Base-by-base conservation (phyloP, 2,329 filamentous ascomycete genomes). In the Incumbomyces lentus region DNA sequence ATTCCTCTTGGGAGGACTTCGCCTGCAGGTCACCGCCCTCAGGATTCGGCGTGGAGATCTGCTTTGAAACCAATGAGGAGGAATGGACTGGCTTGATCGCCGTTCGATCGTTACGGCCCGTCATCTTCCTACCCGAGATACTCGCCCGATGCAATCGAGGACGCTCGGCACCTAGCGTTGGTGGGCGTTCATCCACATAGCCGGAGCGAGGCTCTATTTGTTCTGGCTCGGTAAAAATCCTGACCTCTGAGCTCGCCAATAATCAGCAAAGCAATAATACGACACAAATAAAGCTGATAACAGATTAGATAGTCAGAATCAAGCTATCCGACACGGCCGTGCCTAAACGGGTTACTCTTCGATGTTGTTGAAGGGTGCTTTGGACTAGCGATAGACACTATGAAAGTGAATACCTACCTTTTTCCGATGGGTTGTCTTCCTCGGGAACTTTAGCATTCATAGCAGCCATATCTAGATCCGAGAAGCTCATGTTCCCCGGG, bases 91-190 rank as follows among this genome's bases (percentile, higher is more conserved):
- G 36, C 26, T 45, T 42, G 11, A 54, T 18, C 16, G 50, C 32
- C 11, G 56, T 53, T 13, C 56, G 49, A 14, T 42, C 40, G 18
- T 26, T 42, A 30, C 40, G 40, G 10, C 56, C 56, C 13, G 54
- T 55, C 51, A 58, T 47, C 45, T 56, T 58, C 49, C 53, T 56
- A 14, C 56, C 55, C n/a, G 53, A 53, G 10, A 58, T 54, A 48
- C 52, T 55, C 26, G 56, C 56, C 13, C 56, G 52, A 42, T 58
- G 54, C 26, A 38, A 36, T 43, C 33, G 44, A 45, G 54, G 46
- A 44, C 45, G 42, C 40, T 52, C 19, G 17, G 47, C 47, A 33
- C 49, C 49, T 14, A 51, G 47, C 16, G 47, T 49, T n/a, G 51
- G 53, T 29, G 52, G 54, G 11, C 30, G 17, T 40, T 52, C 50